phyloP scores from a whole-genome alignment of 768 basidiomycete genomes.

The Leccinum longicurvipes region DNA sequence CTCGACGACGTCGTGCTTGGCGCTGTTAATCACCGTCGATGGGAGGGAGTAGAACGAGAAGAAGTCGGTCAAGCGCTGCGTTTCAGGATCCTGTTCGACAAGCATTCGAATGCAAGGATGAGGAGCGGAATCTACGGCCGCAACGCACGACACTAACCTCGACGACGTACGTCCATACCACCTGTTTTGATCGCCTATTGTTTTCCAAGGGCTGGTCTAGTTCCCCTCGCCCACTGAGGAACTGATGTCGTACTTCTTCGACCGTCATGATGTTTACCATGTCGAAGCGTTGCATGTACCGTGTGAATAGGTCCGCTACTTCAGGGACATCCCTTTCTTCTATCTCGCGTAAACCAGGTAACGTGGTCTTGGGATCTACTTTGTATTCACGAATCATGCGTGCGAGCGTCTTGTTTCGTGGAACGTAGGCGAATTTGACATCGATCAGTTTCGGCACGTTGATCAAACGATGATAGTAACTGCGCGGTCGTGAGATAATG shows the following conservation, averaged over 20 bases:
- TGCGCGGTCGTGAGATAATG: conserved; percentile 27
- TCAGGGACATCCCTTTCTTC: conserved; percentile 70
- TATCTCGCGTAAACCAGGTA: conserved; percentile 84
- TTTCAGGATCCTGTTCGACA: conserved; percentile 64
- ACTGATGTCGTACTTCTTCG: conserved; percentile 83
- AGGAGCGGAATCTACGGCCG: not conserved
- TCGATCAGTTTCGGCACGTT: conserved; percentile 93
- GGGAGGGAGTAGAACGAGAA: conserved; percentile 97
- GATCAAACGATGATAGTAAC: conserved; percentile 89
- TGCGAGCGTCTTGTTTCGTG: conserved; percentile 86
- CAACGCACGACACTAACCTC: conserved; percentile 54
- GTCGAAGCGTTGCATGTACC: conserved; percentile 84
- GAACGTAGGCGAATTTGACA: conserved; percentile 83
- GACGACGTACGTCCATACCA: conserved; percentile 94
- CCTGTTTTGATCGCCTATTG: conserved; percentile 66
- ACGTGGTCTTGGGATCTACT: conserved; percentile 47
- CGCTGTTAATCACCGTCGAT: conserved; percentile 81
- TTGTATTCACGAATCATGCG: conserved; percentile 80
- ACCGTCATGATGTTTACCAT: conserved; percentile 70
- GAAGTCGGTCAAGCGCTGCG: conserved; percentile 87
- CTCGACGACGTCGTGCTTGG: conserved; percentile 72
- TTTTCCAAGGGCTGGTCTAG: conserved; percentile 36
- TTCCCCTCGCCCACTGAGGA: conserved; percentile 77
- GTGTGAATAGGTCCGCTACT: conserved; percentile 65
- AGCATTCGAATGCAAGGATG: not conserved